Base-by-base conservation (phyloP, 2,329 filamentous ascomycete species). In the Monosporascus sp. region DNA sequence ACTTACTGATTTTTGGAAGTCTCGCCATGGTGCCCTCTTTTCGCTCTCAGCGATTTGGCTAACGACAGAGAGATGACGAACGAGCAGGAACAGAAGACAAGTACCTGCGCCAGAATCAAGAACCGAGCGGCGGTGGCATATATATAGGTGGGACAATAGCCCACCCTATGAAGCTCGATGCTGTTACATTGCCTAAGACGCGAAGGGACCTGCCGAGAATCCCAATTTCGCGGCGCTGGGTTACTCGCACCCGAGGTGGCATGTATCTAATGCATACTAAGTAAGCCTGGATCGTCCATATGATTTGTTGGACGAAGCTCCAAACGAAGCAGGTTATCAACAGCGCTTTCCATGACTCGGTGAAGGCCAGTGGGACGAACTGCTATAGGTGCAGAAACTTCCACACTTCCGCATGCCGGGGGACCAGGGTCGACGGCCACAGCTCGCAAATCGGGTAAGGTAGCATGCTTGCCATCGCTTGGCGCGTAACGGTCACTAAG, bases 1-100 rank as follows among this genome's bases (percentile, higher is more conserved):
- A 59, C 62, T 27, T 61, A 65, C 63, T 64, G 54, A 65, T 65
- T 52, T 64, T 65, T 47, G 63, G 63, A 51, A 65, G 45, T 27
- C 50, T 62, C 54, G 61, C 27, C 63, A 65, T 65, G 53, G 55
- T 65, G 60, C 55, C 51, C 37, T 50, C 53, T 52, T 52, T 50
- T 48, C 18, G 18, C 22, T 31, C 24, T 25, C 5, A 9, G 20
- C 5, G 31, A 27, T 46, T n/a, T 24, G 43, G 22, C 17, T 14
- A 20, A 24, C 18, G 11, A 9, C 18, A 20, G 22, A 6, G 39
- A 43, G 20, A 2, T 22, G 39, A 11, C 6, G n/a, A 31, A 31
- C 27, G 4, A 31, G 31, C 8, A 20, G 39, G 14, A 6, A 14
- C 43, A 46, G 20, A 24, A 46, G 24, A 18, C 31, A n/a, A 24